Percentiles rank a stretch among this genome's conserved stretches.
These are phyloP conservation scores for Cronartium ribicola DNA, from an alignment of 1,284 basidiomycete species.

Conservation along the genomic window DNA sequence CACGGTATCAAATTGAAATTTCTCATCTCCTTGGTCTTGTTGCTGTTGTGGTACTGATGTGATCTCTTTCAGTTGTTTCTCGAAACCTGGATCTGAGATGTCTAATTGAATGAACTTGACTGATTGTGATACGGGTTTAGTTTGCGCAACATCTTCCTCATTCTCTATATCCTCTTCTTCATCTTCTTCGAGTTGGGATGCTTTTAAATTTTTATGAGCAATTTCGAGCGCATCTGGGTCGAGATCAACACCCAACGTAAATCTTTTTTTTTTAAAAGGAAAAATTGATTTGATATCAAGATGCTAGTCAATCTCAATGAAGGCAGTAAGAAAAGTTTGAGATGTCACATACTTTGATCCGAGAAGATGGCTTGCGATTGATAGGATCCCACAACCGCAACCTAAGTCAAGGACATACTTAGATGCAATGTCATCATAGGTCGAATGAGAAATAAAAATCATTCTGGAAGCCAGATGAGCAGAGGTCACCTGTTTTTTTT, in stretches of 20 bases:
- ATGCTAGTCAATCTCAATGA: not conserved
- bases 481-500: conserved; percentile 24
- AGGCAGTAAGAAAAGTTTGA: not conserved
- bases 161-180: not conserved
- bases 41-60: not conserved
- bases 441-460: conserved; percentile 29
- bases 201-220: not conserved
- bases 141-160: not conserved
- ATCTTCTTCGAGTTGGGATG: not conserved
- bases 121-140: not conserved
- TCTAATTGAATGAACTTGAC: conserved; percentile 7
- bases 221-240: conserved; percentile 8
- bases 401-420: conserved; percentile 28
- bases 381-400: conserved; percentile 25
- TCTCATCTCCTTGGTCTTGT: not conserved
- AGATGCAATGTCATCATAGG: conserved; percentile 12
- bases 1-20: conserved; percentile 24
- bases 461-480: conserved; percentile 29
- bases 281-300: not conserved
- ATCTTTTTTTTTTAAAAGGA: not conserved
- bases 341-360: conserved; percentile 6
- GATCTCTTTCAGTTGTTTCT: not conserved
- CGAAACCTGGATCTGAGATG: not conserved
- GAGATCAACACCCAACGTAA: conserved; percentile 1
- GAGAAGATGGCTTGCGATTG: conserved; percentile 3